phyloP scores from a whole-genome alignment of 169 alveolate species.

The Pseudocohnilembus persalinus region DNA sequence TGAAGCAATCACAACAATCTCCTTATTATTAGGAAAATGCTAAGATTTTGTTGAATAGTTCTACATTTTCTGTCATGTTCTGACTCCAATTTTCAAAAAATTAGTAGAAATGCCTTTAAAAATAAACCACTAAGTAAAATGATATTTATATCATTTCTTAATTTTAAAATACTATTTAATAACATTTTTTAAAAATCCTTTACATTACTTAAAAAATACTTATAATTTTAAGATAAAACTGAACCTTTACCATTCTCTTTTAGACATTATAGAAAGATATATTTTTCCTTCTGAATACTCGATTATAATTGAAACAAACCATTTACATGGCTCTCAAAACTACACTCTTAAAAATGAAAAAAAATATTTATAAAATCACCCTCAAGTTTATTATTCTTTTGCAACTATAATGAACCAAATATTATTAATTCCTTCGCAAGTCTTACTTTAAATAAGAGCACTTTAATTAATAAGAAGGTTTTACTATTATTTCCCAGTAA shows the following conservation, averaged over 20 bases:
- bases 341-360: constrained; percentile 29
- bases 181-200: too few relatives aligned
- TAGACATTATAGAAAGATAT: constrained; percentile 29
- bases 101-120: background rate
- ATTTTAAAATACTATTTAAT: too few relatives aligned
- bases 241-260: background rate
- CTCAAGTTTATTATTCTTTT: constrained; percentile 1
- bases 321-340: constrained; percentile 8
- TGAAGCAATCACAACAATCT: background rate
- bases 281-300: constrained; percentile 28
- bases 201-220: too few relatives aligned
- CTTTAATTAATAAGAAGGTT: constrained; percentile 20
- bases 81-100: background rate
- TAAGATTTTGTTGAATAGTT: background rate
- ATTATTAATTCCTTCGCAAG: constrained; percentile 22
- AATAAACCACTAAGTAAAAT: background rate
- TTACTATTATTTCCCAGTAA: constrained; percentile 14
- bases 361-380: background rate
- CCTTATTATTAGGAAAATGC: background rate
- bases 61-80: background rate
- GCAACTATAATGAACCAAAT: constrained; percentile 26
- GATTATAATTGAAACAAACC: constrained; percentile 7
- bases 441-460: constrained; percentile 21
- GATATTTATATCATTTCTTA: too few relatives aligned
- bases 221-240: background rate